Conservation (phyloP, 345 rosid genomes). For the Microcos paniculata region DNA sequence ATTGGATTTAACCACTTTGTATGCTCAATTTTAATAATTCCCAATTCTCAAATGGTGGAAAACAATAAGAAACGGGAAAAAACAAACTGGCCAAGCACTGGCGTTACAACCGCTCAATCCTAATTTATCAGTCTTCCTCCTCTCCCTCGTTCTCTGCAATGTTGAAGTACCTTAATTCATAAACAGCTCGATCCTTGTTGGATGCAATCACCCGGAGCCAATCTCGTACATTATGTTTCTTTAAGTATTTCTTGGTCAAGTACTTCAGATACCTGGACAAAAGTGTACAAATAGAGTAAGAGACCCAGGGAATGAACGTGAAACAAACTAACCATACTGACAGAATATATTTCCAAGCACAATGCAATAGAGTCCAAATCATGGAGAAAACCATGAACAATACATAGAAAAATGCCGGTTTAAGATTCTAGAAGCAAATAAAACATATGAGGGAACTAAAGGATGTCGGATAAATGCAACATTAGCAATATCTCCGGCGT, state of each 20-base stretch:
- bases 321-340: neutral
- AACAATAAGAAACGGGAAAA: neutral
- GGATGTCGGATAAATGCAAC: neutral
- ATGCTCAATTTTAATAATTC: no score
- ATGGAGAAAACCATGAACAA: neutral
- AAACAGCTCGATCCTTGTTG: slow-evolving; percentile 79
- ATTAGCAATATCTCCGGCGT: neutral
- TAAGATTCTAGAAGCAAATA: neutral
- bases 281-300: neutral
- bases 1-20: neutral
- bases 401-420: neutral
- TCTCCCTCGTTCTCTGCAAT: slow-evolving; percentile 95
- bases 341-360: neutral
- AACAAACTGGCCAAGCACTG: neutral
- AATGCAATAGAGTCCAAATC: neutral
- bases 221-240: slow-evolving; percentile 92
- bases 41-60: neutral
- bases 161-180: slow-evolving; percentile 92
- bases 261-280: slow-evolving; percentile 69
- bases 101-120: neutral
- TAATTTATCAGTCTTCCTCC: slow-evolving; percentile 62
- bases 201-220: slow-evolving; percentile 93
- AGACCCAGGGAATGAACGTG: neutral
- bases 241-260: slow-evolving; percentile 86
- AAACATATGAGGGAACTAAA: neutral